Evolutionary conservation across 2,329 filamentous ascomycete genomes (phyloP), one percentile per base, ranked within the genome.

Genomic region (Botrytis porri): DNA sequence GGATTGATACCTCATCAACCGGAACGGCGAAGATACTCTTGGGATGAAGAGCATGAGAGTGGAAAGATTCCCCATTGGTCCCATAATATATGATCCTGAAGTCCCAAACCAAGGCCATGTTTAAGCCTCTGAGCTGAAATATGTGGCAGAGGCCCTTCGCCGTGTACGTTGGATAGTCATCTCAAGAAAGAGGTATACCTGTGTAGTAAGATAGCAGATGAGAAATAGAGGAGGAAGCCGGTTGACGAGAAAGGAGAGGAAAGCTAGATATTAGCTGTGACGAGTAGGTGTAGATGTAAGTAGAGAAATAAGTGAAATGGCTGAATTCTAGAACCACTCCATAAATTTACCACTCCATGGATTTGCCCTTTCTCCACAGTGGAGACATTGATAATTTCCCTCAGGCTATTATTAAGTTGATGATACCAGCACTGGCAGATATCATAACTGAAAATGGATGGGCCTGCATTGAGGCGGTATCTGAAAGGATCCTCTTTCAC

Each of bases 271-370:
- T 6, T 25, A 39, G 35, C 8, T 25, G 32, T 22, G 29, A 25
- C 25, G 59, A 70, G 69, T 63, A 64, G 57, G 57, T 37, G 22
- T 22, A 57, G 35, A n/a, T 25, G 45, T 1, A 22, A 14, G 37
- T 60, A 25, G n/a, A 64, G 16, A 41, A 32, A 63, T 29, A 54
- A 63, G 69, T 70, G 59, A 51, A 29, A 43, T 62, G 32, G 18
- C 69, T 32, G n/a, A 54, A 70, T 39, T 64, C 59, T 70, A 70
- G 59, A 70, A 63, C 32, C 32, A 51, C n/a, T 69, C 54, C 37
- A 35, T 35, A 35, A 32, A 35, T 20, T 51, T n/a, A 63, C 25
- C 25, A 63, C 18, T 69, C 54, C 37, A 37, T 35, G 25, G 20
- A 35, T 20, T 39, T 48, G 20, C 32, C n/a, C 29, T 25, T 48